Evolutionary conservation across 257 asterid genomes (phyloP).

Genomic region (Cynanchum wilfordii): DNA sequence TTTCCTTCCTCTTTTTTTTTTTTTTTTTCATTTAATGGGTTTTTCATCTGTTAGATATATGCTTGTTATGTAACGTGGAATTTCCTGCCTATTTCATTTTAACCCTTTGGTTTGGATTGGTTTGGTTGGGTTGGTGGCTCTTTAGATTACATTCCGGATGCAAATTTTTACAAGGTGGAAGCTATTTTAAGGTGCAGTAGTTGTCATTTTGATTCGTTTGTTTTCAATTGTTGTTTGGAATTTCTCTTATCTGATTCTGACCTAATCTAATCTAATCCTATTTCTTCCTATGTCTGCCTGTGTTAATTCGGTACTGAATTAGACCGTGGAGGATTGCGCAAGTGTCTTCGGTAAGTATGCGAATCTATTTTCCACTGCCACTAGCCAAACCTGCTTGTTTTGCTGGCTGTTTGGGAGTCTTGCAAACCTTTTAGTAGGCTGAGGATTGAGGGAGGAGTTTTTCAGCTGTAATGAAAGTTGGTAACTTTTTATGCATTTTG

Average conservation of each 20-base stretch:
- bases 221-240: neutral
- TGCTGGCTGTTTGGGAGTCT: neutral
- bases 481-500: neutral
- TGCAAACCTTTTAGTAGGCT: neutral
- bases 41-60: neutral
- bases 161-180: conserved; percentile 82
- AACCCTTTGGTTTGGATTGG: neutral
- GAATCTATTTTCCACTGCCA: neutral
- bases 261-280: neutral
- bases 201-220: neutral
- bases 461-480: neutral
- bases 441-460: neutral
- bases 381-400: neutral
- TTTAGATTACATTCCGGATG: conserved; percentile 63
- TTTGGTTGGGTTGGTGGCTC: conserved; percentile 9
- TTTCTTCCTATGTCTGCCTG: conserved; percentile 18
- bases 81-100: neutral
- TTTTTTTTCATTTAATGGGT: neutral
- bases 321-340: conserved; percentile 94
- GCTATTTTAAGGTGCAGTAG: conserved; percentile 72
- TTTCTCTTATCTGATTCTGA: neutral
- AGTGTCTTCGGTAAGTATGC: conserved; percentile 90
- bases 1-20: neutral
- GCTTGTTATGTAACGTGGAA: neutral
- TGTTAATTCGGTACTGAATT: conserved; percentile 23